A percentile compares a stretch with the other conserved stretches of the same genome.
phyloP scores from a whole-genome alignment of 257 asterid species.

The Hygrophila difformis region DNA sequence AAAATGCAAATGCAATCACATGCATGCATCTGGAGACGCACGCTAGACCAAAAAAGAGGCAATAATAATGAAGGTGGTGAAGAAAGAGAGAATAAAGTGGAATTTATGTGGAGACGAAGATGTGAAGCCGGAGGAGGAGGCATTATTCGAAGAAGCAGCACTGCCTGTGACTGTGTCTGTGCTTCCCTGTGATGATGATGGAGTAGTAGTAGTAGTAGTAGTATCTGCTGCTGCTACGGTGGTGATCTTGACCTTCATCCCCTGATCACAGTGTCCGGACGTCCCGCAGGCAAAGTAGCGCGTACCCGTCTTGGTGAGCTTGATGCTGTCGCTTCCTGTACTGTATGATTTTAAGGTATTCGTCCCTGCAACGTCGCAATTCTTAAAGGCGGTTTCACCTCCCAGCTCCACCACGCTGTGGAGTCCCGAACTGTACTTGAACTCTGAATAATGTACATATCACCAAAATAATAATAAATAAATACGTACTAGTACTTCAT shows the following conservation, averaged over 20 bases:
- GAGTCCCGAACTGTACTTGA: conserved; percentile 61
- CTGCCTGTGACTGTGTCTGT: conserved; percentile 7
- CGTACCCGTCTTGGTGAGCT: conserved; percentile 57
- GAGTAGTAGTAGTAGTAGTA: conserved; percentile 23
- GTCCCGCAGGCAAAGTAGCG: conserved; percentile 83
- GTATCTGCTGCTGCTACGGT: conserved; percentile 33
- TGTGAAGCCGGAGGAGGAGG: no score
- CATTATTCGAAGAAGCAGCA: no score
- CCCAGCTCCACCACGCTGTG: conserved; percentile 67
- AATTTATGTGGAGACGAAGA: no score
- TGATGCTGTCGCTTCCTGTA: conserved; percentile 47
- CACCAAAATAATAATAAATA: no score
- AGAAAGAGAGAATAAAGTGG: no score
- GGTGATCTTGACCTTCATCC: conserved; percentile 79
- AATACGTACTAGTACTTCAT: no score
- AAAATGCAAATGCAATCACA: no score
- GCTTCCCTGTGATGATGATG: conserved; percentile 17
- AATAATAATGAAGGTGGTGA: no score
- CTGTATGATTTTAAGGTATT: conserved; percentile 36
- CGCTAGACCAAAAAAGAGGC: no score
- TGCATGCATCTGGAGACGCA: no score
- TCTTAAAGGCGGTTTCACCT: conserved; percentile 55
- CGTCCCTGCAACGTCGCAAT: conserved; percentile 49
- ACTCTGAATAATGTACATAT: no score
- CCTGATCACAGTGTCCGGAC: conserved; percentile 61